phyloP scores from a whole-genome alignment of 192 early-diverging fungal genomes.

The Mortierella claussenii region DNA sequence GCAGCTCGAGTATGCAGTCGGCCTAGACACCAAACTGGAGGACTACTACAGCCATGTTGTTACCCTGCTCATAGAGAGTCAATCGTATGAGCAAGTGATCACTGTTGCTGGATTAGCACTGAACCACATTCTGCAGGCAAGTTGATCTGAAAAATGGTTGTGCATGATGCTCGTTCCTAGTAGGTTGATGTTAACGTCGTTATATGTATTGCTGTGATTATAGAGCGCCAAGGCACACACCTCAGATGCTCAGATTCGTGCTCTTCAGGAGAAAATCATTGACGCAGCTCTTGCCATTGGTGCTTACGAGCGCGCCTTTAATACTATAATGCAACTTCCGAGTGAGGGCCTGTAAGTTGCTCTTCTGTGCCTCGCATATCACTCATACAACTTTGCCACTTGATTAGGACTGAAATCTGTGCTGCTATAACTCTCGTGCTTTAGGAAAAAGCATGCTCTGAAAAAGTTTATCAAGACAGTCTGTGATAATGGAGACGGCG shows the following conservation, averaged over 20 bases:
- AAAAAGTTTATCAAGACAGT: conserved; percentile 17
- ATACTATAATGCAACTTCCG: conserved; percentile 37
- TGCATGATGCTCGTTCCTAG: neutral
- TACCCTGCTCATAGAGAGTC: conserved; percentile 7
- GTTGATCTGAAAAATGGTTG: neutral
- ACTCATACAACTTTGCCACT: too few species aligned
- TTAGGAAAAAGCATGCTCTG: conserved; percentile 25
- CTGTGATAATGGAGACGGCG: conserved; percentile 30
- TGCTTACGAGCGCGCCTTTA: conserved; percentile 31
- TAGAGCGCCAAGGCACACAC: conserved; percentile 20
- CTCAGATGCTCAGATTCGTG: conserved; percentile 13
- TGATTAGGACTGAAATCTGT: too few species aligned
- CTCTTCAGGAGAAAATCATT: conserved; percentile 14
- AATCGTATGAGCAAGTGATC: conserved; percentile 34
- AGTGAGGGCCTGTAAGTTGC: conserved; percentile 18
- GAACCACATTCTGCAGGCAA: conserved; percentile 16
- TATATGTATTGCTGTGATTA: neutral
- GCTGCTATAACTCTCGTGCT: too few species aligned
- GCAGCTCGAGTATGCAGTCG: conserved; percentile 29
- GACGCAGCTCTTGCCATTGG: conserved; percentile 16
- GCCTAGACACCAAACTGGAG: conserved; percentile 21
- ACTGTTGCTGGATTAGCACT: conserved; percentile 24
- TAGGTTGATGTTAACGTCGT: neutral
- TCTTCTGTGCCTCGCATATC: too few species aligned
- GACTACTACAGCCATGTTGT: conserved; percentile 44